These are phyloP conservation scores for Flaveria floridana DNA, from an alignment of 140 eudicot genomes.

Conservation along the genomic window DNA sequence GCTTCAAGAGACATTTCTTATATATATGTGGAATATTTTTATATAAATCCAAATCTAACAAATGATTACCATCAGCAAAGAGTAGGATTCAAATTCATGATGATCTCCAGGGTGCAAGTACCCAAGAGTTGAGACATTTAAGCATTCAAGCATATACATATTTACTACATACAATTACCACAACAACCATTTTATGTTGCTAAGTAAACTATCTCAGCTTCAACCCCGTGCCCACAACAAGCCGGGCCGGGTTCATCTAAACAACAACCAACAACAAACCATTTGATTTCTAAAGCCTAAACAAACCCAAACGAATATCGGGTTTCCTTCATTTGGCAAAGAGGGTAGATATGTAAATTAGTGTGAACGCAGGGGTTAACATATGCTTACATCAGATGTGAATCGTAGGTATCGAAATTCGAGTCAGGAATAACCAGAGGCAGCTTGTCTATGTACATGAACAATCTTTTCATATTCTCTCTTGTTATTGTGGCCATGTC, in stretches of 20 bases:
- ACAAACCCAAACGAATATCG: slow-evolving; percentile 24
- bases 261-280: slow-evolving; percentile 31
- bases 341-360: slow-evolving; percentile 40
- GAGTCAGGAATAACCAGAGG: slow-evolving; percentile 69
- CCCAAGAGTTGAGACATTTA: slow-evolving; percentile 20
- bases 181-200: slow-evolving; percentile 44
- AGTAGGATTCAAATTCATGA: slow-evolving; percentile 12
- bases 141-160: slow-evolving; percentile 41
- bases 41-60: not conserved
- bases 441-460: slow-evolving; percentile 74
- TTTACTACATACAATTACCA: slow-evolving; percentile 48
- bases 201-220: slow-evolving; percentile 32
- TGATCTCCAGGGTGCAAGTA: not conserved
- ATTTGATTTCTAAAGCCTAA: slow-evolving; percentile 36
- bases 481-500: slow-evolving; percentile 60
- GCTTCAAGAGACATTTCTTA: no score
- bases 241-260: slow-evolving; percentile 44
- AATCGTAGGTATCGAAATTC: slow-evolving; percentile 56
- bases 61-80: not conserved
- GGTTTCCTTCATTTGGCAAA: slow-evolving; percentile 28
- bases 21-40: not conserved
- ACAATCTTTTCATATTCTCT: slow-evolving; percentile 71
- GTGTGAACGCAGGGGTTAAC: slow-evolving; percentile 29
- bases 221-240: slow-evolving; percentile 43
- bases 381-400: slow-evolving; percentile 59